phyloP scores from a whole-genome alignment of 768 basidiomycete genomes.

The Boletus reticulatus region DNA sequence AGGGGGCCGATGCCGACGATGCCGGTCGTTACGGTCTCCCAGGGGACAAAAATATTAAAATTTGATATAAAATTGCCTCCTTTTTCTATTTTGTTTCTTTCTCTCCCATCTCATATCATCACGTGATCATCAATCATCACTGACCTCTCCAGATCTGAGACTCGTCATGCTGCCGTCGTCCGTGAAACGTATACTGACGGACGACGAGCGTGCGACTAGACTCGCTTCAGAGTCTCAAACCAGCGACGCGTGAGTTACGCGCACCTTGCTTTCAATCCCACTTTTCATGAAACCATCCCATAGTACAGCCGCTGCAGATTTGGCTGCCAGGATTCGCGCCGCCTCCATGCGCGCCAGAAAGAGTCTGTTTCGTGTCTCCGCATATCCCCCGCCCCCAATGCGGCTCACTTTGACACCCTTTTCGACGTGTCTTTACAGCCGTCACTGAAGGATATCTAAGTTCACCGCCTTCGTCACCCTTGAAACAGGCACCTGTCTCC shows the following conservation, averaged over 20 bases:
- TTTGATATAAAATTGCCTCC: background rate
- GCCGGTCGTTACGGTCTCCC: slow-evolving; percentile 3
- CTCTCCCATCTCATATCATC: background rate
- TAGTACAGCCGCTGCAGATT: slow-evolving; percentile 46
- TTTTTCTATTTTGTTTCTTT: background rate
- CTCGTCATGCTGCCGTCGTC: slow-evolving; percentile 17
- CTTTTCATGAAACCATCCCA: slow-evolving; percentile 9
- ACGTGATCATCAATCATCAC: slow-evolving; percentile 1
- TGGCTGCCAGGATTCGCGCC: slow-evolving; percentile 53
- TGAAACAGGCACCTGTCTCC: slow-evolving; percentile 28
- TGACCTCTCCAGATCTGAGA: background rate
- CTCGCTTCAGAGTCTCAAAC: slow-evolving; percentile 22
- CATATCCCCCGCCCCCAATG: slow-evolving; percentile 22
- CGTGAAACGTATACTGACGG: slow-evolving; percentile 37
- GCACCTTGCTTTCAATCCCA: slow-evolving; percentile 7
- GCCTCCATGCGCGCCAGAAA: slow-evolving; percentile 59
- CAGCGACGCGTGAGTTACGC: slow-evolving; percentile 24
- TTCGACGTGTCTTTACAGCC: slow-evolving; percentile 37
- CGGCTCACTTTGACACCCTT: slow-evolving; percentile 26
- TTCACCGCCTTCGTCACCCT: slow-evolving; percentile 34
- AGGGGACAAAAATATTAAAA: background rate
- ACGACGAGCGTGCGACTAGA: slow-evolving; percentile 27
- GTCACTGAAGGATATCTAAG: slow-evolving; percentile 63
- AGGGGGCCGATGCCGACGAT: slow-evolving; percentile 9
- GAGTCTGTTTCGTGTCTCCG: slow-evolving; percentile 40